A percentile compares a stretch with the other conserved stretches of the same genome.
These are phyloP conservation scores for Cutaneotrichosporon sp. DNA, from an alignment of 1,284 basidiomycete species.

Conservation along the genomic window DNA sequence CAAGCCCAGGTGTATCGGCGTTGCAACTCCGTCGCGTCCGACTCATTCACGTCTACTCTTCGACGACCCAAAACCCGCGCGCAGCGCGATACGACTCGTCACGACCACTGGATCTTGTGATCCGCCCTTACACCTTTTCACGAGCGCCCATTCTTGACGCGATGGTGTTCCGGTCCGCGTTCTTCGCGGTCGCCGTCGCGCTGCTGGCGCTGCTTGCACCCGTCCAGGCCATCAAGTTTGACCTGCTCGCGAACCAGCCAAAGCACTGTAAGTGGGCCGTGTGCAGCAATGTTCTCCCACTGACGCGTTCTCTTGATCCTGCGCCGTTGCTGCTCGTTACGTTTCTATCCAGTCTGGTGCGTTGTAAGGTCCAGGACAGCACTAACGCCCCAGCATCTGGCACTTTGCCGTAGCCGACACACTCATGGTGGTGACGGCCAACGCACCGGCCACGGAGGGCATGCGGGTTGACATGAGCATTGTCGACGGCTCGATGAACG, in stretches of 20 bases:
- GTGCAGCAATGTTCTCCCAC: neutral
- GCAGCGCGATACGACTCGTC: too few species aligned
- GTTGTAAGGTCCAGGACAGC: neutral
- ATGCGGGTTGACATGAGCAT: constrained; percentile 91
- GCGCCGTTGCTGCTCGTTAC: neutral
- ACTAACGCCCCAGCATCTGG: constrained; percentile 66
- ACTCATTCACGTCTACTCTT: too few species aligned
- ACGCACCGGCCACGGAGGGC: constrained; percentile 64
- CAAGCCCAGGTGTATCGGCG: too few species aligned
- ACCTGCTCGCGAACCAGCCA: constrained; percentile 49
- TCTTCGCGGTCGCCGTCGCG: constrained; percentile 20
- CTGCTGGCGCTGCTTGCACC: constrained; percentile 10
- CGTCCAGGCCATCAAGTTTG: constrained; percentile 70
- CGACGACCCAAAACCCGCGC: too few species aligned
- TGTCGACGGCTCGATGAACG: constrained; percentile 62
- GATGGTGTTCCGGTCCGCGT: constrained; percentile 15
- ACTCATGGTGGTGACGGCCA: constrained; percentile 90
- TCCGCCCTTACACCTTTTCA: too few species aligned
- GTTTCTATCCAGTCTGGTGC: constrained; percentile 46
- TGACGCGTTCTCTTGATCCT: constrained; percentile 4
- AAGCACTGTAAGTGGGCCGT: neutral
- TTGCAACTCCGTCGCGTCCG: too few species aligned
- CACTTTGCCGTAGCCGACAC: constrained; percentile 79
- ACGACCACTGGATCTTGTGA: too few species aligned
- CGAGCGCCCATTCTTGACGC: neutral